These are phyloP conservation scores for Polytrichum commune DNA, from an alignment of 225 moss, liverwort and hornwort genomes.

Conservation along the genomic window DNA sequence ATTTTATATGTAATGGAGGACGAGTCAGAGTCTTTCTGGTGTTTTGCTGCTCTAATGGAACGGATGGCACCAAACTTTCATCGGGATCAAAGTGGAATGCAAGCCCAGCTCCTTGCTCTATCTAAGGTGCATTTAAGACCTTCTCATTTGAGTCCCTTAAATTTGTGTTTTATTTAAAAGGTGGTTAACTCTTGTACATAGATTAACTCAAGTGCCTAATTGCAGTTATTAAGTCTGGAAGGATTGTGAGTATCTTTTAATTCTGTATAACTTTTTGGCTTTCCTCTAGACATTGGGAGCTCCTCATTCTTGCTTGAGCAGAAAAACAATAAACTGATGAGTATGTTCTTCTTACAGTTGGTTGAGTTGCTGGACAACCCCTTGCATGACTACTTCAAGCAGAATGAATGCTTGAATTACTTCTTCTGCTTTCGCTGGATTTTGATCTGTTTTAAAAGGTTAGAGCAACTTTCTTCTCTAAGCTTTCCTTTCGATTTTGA, in stretches of 20 bases:
- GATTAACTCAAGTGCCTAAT: not conserved
- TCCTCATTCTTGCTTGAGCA: not conserved
- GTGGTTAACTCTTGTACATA: not conserved
- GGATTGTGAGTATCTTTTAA: no score
- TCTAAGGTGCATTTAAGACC: constrained; percentile 55
- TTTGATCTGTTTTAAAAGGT: constrained; percentile 98
- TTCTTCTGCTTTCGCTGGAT: constrained; percentile 99
- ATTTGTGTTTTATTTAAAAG: not conserved
- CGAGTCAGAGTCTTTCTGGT: constrained; percentile 98
- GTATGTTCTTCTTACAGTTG: constrained; percentile 44
- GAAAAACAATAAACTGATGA: not conserved
- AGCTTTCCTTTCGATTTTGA: not conserved
- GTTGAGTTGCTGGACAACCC: constrained; percentile 93
- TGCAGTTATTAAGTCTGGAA: no score
- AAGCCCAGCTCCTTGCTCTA: constrained; percentile 87
- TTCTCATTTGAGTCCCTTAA: not conserved
- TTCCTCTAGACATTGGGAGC: no score
- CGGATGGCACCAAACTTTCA: constrained; percentile 99
- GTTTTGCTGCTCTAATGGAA: constrained; percentile 96
- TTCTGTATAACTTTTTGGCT: no score
- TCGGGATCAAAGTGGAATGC: constrained; percentile 99
- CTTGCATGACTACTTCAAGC: constrained; percentile 89
- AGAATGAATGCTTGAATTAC: constrained; percentile 93
- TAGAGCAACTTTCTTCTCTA: constrained; percentile 5
- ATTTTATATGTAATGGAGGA: constrained; percentile 84